phyloP scores from a whole-genome alignment of 768 basidiomycete species.

The Boletus rubroflammeus region DNA sequence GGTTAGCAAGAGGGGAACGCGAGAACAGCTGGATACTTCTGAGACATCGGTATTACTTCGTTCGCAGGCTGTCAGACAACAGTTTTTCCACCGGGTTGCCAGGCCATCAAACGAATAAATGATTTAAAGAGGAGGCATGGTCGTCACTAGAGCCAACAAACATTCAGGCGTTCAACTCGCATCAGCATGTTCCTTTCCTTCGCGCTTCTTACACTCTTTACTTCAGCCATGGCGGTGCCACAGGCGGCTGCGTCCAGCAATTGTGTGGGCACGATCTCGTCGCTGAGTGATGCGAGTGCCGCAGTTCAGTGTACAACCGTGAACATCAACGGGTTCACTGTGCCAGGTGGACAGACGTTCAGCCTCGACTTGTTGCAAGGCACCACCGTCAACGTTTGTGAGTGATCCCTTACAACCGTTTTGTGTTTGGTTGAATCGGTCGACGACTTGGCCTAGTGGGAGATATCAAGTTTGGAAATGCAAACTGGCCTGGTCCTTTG shows the following conservation, averaged over 20 bases:
- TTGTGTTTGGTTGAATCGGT: not conserved
- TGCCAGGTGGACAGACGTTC: conserved; percentile 51
- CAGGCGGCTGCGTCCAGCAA: conserved; percentile 4
- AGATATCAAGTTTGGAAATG: conserved; percentile 54
- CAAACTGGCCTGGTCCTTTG: conserved; percentile 51
- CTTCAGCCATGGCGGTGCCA: conserved; percentile 13
- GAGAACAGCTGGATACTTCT: no score
- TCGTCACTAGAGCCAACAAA: not conserved
- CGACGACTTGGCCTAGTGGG: conserved; percentile 38
- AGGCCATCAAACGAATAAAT: not conserved
- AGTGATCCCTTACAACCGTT: conserved; percentile 16
- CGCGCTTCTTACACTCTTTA: conserved; percentile 16
- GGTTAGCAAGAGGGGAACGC: no score
- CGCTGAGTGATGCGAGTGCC: conserved; percentile 45
- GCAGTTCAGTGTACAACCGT: conserved; percentile 58
- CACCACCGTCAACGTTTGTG: conserved; percentile 58
- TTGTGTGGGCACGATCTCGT: conserved; percentile 53
- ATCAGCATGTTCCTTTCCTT: conserved; percentile 10
- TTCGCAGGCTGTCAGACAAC: no score
- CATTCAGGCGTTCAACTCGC: not conserved
- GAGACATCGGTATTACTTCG: no score
- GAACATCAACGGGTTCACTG: conserved; percentile 53
- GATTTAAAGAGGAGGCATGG: not conserved
- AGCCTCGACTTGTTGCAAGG: conserved; percentile 43
- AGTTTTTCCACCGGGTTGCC: no score